Percentiles rank a stretch among this genome's conserved stretches.
Evolutionary conservation across 2,329 filamentous ascomycete species (phyloP).

Genomic region (Ascochyta lentis): DNA sequence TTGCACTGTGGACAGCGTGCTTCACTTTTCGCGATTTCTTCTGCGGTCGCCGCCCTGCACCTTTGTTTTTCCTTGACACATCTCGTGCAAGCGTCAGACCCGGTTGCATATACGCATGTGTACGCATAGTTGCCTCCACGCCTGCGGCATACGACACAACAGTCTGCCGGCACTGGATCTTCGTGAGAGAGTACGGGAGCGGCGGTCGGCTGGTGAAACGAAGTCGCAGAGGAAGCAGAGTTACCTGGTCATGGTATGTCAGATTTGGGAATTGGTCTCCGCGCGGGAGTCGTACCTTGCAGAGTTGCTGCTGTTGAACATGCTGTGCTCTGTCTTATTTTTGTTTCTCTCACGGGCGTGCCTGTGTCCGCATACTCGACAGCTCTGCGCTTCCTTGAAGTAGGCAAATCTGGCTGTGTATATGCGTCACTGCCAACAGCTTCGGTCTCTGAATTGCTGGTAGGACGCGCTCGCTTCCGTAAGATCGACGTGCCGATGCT

Average conservation of each 20-base stretch:
- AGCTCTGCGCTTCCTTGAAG: not conserved
- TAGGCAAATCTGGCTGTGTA: not conserved
- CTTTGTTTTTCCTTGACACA: conserved; percentile 13
- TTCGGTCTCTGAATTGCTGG: not conserved
- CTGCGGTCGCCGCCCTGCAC: conserved; percentile 18
- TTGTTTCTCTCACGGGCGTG: not conserved
- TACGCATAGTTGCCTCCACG: conserved; percentile 27
- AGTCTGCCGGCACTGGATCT: conserved; percentile 15
- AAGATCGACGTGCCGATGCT: not conserved
- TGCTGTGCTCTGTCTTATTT: not conserved
- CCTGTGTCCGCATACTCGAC: not conserved
- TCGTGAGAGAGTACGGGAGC: not conserved
- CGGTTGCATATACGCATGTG: conserved; percentile 16
- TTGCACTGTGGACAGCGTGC: conserved; percentile 26
- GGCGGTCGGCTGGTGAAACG: not conserved
- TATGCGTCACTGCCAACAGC: not conserved
- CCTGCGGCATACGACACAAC: conserved; percentile 21
- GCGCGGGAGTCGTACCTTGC: not conserved
- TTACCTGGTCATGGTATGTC: not conserved
- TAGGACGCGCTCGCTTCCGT: not conserved
- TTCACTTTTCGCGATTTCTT: conserved; percentile 16
- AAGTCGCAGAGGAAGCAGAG: not conserved
- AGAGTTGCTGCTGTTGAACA: not conserved
- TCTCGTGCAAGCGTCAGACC: conserved; percentile 12
- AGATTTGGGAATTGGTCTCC: not conserved